These are phyloP conservation scores for Colletotrichum echinochloae DNA, from an alignment of 2,329 filamentous ascomycete species.

Conservation along the genomic window DNA sequence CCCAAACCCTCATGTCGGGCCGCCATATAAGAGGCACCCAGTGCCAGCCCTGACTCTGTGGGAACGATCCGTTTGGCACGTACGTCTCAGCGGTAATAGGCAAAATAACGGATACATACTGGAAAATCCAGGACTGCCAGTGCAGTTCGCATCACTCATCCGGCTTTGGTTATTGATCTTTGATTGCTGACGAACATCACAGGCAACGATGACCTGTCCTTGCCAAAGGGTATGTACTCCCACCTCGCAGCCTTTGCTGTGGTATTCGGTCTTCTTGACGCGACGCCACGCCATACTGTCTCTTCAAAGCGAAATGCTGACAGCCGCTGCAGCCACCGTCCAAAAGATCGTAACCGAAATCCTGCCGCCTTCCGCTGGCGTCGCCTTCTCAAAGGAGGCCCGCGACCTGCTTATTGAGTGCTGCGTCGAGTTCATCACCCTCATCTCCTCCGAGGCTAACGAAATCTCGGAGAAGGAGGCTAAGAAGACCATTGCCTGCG, in stretches of 20 bases:
- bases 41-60: too few relatives aligned
- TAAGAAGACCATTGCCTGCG: conserved; percentile 98
- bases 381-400: conserved; percentile 94
- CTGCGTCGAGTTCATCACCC: conserved; percentile 98
- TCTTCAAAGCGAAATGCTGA: neutral
- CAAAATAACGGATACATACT: neutral
- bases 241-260: neutral
- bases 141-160: neutral
- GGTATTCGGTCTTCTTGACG: neutral
- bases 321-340: conserved; percentile 67
- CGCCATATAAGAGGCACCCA: conserved; percentile 1
- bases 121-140: neutral
- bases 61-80: neutral
- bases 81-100: neutral
- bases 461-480: conserved; percentile 99
- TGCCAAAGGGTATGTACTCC: conserved; percentile 69
- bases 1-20: neutral
- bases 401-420: conserved; percentile 97
- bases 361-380: conserved; percentile 77
- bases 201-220: conserved; percentile 73
- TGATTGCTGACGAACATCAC: conserved; percentile 49
- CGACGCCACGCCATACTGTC: neutral
- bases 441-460: conserved; percentile 98
- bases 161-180: neutral
- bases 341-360: conserved; percentile 95